Evolutionary conservation across 768 basidiomycete genomes (phyloP).

Genomic region (Kwoniella pini): DNA sequence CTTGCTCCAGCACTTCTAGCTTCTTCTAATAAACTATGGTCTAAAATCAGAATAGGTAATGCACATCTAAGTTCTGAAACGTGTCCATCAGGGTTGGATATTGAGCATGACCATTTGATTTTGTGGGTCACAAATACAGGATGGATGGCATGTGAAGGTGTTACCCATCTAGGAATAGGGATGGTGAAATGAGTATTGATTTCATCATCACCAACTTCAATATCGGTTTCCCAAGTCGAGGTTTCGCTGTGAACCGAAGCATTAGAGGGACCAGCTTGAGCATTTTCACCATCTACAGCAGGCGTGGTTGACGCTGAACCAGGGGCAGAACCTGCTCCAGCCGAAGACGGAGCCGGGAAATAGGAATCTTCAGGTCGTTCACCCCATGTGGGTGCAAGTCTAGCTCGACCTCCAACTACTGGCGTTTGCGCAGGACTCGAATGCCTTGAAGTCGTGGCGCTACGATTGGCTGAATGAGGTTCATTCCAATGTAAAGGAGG

Average conservation of each 20-base stretch:
- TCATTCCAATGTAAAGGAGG: constrained; percentile 22
- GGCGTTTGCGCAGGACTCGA: constrained; percentile 20
- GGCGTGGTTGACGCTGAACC: not conserved
- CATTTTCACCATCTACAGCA: not conserved
- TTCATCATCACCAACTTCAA: constrained; percentile 51
- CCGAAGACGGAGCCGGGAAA: constrained; percentile 15
- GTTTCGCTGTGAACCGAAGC: constrained; percentile 11
- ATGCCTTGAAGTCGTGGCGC: constrained; percentile 1
- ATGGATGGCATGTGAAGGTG: constrained; percentile 72
- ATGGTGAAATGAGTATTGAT: constrained; percentile 64
- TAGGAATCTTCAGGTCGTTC: constrained; percentile 15
- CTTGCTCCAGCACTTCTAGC: constrained; percentile 70
- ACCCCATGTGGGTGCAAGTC: constrained; percentile 3
- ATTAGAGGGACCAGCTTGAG: constrained; percentile 18
- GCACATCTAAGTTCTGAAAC: constrained; percentile 93
- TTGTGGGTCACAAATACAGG: constrained; percentile 74
- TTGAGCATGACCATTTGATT: constrained; percentile 67
- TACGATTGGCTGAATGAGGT: not conserved
- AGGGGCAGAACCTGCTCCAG: constrained; percentile 3
- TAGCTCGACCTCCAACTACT: not conserved
- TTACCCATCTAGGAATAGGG: constrained; percentile 63
- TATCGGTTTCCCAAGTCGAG: constrained; percentile 23
- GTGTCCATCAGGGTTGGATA: constrained; percentile 86
- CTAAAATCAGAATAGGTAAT: constrained; percentile 81
- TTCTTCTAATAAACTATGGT: constrained; percentile 71